These are phyloP conservation scores for Fraxinus nigra DNA, from an alignment of 305 asterid genomes.

Conservation along the genomic window DNA sequence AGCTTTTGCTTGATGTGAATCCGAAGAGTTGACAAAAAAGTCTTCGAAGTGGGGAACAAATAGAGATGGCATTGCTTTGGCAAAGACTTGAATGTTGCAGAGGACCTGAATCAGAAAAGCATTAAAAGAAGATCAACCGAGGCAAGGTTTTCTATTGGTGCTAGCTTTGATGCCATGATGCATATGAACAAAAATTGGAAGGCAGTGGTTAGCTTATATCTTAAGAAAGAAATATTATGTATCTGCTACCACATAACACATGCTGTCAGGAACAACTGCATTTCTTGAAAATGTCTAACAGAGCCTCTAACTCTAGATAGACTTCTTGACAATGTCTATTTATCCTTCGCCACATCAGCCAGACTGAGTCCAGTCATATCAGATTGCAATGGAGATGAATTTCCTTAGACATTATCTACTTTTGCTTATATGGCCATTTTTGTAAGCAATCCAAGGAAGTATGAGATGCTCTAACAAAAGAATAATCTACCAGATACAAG, in stretches of 20 bases:
- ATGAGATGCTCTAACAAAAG: not conserved
- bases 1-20: conserved; percentile 72
- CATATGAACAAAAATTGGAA: conserved; percentile 8
- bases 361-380: not conserved
- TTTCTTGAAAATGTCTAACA: not conserved
- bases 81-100: conserved; percentile 90
- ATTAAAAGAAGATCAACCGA: conserved; percentile 18
- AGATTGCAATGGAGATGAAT: not conserved
- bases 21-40: conserved; percentile 73
- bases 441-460: not conserved
- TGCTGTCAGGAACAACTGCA: conserved; percentile 3
- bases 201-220: conserved; percentile 7
- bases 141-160: conserved; percentile 1
- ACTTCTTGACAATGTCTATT: not conserved
- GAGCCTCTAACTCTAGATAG: not conserved
- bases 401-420: not conserved
- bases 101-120: conserved; percentile 62
- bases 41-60: conserved; percentile 82
- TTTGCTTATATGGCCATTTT: not conserved
- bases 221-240: conserved; percentile 13
- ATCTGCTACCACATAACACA: conserved; percentile 9
- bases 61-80: conserved; percentile 80
- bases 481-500: conserved; percentile 19
- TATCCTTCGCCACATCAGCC: not conserved
- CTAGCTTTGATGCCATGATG: conserved; percentile 18